These are phyloP conservation scores for Barnettozyma hawaiiensis DNA, from an alignment of 1,139 yeast genomes.

Conservation along the genomic window DNA sequence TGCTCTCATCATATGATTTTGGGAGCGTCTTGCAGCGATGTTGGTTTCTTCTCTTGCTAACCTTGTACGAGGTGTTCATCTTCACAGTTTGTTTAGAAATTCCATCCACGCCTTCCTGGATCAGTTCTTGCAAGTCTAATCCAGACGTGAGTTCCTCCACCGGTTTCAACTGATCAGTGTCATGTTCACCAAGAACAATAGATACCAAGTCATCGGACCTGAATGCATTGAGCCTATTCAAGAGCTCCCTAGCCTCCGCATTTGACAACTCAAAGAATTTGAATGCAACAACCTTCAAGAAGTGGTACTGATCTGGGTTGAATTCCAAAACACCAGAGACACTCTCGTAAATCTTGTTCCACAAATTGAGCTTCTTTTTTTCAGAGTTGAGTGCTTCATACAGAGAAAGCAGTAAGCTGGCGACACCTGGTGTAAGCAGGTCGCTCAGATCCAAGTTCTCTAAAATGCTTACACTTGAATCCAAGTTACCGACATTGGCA, in stretches of 20 bases:
- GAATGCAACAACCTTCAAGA: conserved; percentile 45
- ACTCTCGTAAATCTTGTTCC: conserved; percentile 28
- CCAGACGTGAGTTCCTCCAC: conserved; percentile 35
- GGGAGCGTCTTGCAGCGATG: conserved; percentile 38
- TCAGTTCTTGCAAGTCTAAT: conserved; percentile 37
- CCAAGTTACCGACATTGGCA: conserved; percentile 34
- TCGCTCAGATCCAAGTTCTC: conserved; percentile 32
- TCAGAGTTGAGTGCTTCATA: conserved; percentile 38
- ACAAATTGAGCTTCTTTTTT: conserved; percentile 25
- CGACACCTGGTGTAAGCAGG: conserved; percentile 36
- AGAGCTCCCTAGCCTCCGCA: conserved; percentile 28
- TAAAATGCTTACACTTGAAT: conserved; percentile 41
- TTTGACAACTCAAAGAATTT: conserved; percentile 35
- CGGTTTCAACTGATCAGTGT: conserved; percentile 9
- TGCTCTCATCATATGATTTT: conserved; percentile 35
- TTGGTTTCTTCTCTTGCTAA: conserved; percentile 31
- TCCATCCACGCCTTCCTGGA: conserved; percentile 35
- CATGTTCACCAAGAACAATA: conserved; percentile 12
- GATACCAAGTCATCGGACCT: conserved; percentile 32
- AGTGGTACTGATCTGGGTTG: conserved; percentile 28
- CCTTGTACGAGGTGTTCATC: conserved; percentile 17
- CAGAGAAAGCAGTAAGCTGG: conserved; percentile 41
- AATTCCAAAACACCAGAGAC: conserved; percentile 5
- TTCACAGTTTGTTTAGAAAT: conserved; percentile 26
- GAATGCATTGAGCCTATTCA: conserved; percentile 30